Evolutionary conservation across 495 filamentous ascomycete species (phyloP).

Genomic region (Penicillium daleae): DNA sequence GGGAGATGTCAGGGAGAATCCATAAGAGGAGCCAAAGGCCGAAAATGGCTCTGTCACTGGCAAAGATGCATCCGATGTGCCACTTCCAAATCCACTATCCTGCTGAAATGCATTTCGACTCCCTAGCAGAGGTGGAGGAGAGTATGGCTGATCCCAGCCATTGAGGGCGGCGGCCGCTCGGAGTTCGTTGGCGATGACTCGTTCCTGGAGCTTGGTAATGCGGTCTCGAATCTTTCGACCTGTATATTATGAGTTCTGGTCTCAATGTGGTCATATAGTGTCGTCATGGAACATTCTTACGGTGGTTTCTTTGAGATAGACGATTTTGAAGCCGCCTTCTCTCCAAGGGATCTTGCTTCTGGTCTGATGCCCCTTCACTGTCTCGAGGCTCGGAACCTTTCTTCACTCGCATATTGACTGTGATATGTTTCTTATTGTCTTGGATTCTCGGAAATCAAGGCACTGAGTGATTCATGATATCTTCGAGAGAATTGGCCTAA

Average conservation of each 20-base stretch:
- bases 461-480: not conserved
- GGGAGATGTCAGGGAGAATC: not conserved
- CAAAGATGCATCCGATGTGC: conserved; percentile 2
- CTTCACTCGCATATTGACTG: conserved; percentile 21
- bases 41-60: conserved; percentile 1
- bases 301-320: conserved; percentile 44
- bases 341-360: conserved; percentile 34
- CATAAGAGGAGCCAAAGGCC: not conserved
- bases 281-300: conserved; percentile 16
- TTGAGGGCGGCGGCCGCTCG: conserved; percentile 38
- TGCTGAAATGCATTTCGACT: not conserved
- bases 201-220: conserved; percentile 49
- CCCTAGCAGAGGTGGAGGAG: conserved; percentile 8
- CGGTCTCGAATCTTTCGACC: conserved; percentile 48
- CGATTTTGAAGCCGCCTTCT: conserved; percentile 41
- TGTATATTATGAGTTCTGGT: conserved; percentile 9
- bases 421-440: not conserved
- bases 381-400: conserved; percentile 7
- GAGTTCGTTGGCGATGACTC: conserved; percentile 47
- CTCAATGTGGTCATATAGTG: not conserved
- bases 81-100: not conserved
- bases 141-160: conserved; percentile 34
- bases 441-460: not conserved
- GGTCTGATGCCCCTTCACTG: conserved; percentile 14
- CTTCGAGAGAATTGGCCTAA: not conserved